These are phyloP conservation scores for Candida germanica DNA, from an alignment of 805 yeast genomes.

Conservation along the genomic window DNA sequence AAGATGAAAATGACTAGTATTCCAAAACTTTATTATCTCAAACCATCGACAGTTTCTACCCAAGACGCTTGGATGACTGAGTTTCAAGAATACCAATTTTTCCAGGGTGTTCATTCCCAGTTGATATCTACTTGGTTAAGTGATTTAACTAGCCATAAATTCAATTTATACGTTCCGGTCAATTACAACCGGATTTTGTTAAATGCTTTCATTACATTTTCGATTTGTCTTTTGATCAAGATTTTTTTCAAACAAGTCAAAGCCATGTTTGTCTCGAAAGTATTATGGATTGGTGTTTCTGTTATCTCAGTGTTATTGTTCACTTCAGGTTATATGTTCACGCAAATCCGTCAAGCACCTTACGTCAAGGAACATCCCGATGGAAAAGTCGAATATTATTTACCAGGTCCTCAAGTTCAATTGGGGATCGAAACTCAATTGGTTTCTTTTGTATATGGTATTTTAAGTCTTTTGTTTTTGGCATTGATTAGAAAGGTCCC, in stretches of 20 bases:
- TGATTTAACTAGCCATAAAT: conserved; percentile 29
- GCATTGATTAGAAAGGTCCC: conserved; percentile 60
- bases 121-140: conserved; percentile 37
- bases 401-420: conserved; percentile 70
- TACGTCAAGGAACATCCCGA: conserved; percentile 48
- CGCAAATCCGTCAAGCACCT: conserved; percentile 72
- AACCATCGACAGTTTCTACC: conserved; percentile 43
- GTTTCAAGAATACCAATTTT: conserved; percentile 43
- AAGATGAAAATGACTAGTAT: conserved; percentile 62
- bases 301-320: conserved; percentile 67
- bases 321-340: conserved; percentile 91
- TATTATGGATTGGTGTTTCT: conserved; percentile 70
- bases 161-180: conserved; percentile 38
- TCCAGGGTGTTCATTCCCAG: conserved; percentile 41
- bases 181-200: conserved; percentile 40
- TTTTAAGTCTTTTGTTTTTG: conserved; percentile 58
- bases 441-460: conserved; percentile 68
- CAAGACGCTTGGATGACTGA: conserved; percentile 26
- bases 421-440: conserved; percentile 88
- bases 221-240: conserved; percentile 22
- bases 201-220: conserved; percentile 25
- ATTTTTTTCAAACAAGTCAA: conserved; percentile 23
- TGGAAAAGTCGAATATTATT: conserved; percentile 37
- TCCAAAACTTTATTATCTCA: conserved; percentile 68
- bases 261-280: conserved; percentile 45